Evolutionary conservation across 495 filamentous ascomycete species (phyloP).

Genomic region (Xylaria castorea): DNA sequence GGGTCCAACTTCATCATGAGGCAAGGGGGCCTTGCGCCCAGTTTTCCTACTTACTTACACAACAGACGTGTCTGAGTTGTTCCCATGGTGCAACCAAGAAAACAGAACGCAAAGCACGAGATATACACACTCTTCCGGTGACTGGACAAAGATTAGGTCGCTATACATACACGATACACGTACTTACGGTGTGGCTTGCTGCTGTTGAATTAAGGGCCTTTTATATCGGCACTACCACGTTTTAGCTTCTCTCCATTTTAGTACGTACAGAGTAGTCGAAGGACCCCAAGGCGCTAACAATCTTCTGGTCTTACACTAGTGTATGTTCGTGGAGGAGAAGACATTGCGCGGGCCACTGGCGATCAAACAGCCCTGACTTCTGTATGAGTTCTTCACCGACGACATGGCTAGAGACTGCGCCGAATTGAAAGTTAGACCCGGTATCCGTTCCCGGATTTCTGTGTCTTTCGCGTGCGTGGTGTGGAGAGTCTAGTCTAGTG

Average conservation of each 20-base stretch:
- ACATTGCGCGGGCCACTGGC: constrained; percentile 16
- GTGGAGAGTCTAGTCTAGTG: neutral
- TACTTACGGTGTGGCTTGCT: constrained; percentile 8
- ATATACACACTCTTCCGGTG: constrained; percentile 3
- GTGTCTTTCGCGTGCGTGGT: neutral
- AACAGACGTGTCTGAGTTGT: constrained; percentile 26
- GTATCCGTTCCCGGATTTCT: constrained; percentile 7
- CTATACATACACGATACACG: constrained; percentile 1
- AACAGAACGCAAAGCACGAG: constrained; percentile 8
- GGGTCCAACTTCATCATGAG: constrained; percentile 28
- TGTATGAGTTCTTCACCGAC: constrained; percentile 9
- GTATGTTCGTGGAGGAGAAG: neutral
- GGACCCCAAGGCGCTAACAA: constrained; percentile 10
- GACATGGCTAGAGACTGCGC: neutral
- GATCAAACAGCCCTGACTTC: constrained; percentile 22
- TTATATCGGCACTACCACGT: neutral
- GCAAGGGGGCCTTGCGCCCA: constrained; percentile 28
- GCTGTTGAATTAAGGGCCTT: neutral
- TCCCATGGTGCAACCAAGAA: constrained; percentile 15
- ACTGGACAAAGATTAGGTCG: neutral
- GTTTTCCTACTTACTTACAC: constrained; percentile 27
- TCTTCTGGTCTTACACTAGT: constrained; percentile 1
- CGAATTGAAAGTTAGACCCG: neutral
- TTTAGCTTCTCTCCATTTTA: neutral
- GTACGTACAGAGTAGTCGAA: neutral